phyloP scores from a whole-genome alignment of 352 stramenopile species.

The Phytophthora brassicae region DNA sequence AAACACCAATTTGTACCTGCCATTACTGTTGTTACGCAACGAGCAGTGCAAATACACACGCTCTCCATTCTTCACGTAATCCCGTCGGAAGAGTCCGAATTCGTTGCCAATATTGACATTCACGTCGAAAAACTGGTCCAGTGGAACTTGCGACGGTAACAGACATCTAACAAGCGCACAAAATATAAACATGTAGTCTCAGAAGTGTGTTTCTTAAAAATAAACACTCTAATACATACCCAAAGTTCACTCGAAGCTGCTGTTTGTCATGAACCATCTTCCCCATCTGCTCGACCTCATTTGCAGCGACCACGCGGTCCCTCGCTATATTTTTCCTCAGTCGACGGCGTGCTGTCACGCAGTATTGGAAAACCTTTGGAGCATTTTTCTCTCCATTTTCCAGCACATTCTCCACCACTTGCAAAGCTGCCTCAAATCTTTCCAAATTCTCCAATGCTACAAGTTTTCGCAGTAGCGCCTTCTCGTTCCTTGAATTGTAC shows the following conservation, averaged over 20 bases:
- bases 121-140: conserved; percentile 63
- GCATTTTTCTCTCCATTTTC: conserved; percentile 27
- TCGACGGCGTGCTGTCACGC: conserved; percentile 42
- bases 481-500: conserved; percentile 60
- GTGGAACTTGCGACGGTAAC: conserved; percentile 51
- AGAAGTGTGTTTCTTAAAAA: conserved; percentile 8
- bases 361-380: conserved; percentile 57
- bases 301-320: conserved; percentile 52
- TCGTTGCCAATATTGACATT: conserved; percentile 81
- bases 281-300: conserved; percentile 56
- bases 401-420: conserved; percentile 48
- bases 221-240: conserved; percentile 31
- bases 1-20: conserved; percentile 33
- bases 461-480: conserved; percentile 60
- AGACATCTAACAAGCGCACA: conserved; percentile 43
- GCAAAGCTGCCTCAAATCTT: conserved; percentile 64
- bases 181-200: conserved; percentile 10
- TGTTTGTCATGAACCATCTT: conserved; percentile 82
- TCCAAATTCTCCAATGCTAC: conserved; percentile 79
- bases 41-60: conserved; percentile 51
- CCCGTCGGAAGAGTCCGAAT: conserved; percentile 76
- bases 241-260: conserved; percentile 81
- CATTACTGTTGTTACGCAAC: conserved; percentile 39
- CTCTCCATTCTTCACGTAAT: conserved; percentile 45
- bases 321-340: conserved; percentile 58